These are phyloP conservation scores for Cladosporium sp. DNA, from an alignment of 2,329 filamentous ascomycete genomes.

Conservation along the genomic window DNA sequence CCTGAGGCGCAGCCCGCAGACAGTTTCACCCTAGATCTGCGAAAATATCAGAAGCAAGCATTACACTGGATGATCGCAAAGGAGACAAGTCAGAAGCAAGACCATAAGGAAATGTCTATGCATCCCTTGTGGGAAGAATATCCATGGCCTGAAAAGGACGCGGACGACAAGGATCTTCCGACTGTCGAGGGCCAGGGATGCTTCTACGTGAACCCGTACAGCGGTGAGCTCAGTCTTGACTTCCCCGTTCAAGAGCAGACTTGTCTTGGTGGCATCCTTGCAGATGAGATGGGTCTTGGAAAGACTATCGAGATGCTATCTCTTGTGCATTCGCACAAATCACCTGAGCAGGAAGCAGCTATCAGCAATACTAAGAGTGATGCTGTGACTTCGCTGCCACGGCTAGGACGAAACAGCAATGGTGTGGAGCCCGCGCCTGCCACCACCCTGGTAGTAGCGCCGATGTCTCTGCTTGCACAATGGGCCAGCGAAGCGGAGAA, in stretches of 20 bases:
- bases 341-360: constrained; percentile 34
- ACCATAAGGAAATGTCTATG: constrained; percentile 72
- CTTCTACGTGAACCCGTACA: constrained; percentile 97
- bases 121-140: constrained; percentile 98
- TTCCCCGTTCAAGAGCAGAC: constrained; percentile 94
- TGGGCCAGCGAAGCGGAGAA: constrained; percentile 96
- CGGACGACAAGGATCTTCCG: constrained; percentile 73
- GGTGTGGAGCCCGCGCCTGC: constrained; percentile 68
- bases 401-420: constrained; percentile 55
- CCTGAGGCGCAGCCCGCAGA: constrained; percentile 78
- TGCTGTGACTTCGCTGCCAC: constrained; percentile 59
- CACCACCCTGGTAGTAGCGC: constrained; percentile 92
- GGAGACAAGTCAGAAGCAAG: constrained; percentile 72
- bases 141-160: constrained; percentile 79
- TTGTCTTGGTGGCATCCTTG: constrained; percentile 86
- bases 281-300: constrained; percentile 95
- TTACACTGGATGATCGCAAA: constrained; percentile 95
- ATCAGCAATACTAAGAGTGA: constrained; percentile 24
- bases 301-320: constrained; percentile 99
- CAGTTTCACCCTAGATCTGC: constrained; percentile 76
- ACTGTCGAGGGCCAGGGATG: constrained; percentile 60
- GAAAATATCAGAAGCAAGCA: constrained; percentile 93
- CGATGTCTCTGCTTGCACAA: constrained; percentile 92
- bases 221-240: constrained; percentile 83
- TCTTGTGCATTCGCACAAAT: constrained; percentile 78